Percentiles rank a stretch among this genome's conserved stretches.
These are phyloP conservation scores for Haplosporangium sp. DNA, from an alignment of 371 early-diverging fungal genomes.

Conservation along the genomic window DNA sequence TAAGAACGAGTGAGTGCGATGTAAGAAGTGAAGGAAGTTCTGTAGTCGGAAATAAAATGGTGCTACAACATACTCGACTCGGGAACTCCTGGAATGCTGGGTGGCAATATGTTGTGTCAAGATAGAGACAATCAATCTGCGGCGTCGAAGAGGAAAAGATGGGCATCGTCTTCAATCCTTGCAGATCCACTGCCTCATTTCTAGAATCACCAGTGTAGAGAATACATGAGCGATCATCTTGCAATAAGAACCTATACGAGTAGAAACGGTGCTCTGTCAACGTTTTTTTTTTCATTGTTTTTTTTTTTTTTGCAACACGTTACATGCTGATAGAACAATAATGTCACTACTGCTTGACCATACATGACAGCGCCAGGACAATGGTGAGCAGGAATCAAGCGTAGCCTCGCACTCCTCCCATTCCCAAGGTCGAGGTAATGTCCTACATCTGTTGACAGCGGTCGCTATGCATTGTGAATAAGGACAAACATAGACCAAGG, in stretches of 20 bases:
- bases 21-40: background rate
- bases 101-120: slow-evolving; percentile 59
- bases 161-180: slow-evolving; percentile 23
- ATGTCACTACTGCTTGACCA: background rate
- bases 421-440: slow-evolving; percentile 49
- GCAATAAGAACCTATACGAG: slow-evolving; percentile 46
- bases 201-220: slow-evolving; percentile 59
- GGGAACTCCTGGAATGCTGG: slow-evolving; percentile 46
- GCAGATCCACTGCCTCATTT: slow-evolving; percentile 52
- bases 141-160: slow-evolving; percentile 22
- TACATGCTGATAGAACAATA: too few relatives aligned
- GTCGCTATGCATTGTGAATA: slow-evolving; percentile 6
- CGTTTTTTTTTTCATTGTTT: too few relatives aligned
- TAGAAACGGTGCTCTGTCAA: background rate
- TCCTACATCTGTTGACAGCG: slow-evolving; percentile 22
- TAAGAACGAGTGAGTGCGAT: background rate
- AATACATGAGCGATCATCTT: slow-evolving; percentile 57
- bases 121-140: slow-evolving; percentile 55
- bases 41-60: background rate
- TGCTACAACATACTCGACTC: slow-evolving; percentile 33
- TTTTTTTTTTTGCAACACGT: too few relatives aligned
- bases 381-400: slow-evolving; percentile 58
- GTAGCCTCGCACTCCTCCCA: slow-evolving; percentile 39
- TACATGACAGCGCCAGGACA: slow-evolving; percentile 62
- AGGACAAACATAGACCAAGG: background rate